phyloP scores from a whole-genome alignment of 2,329 filamentous ascomycete genomes.

The Tricladium varicosporioides region DNA sequence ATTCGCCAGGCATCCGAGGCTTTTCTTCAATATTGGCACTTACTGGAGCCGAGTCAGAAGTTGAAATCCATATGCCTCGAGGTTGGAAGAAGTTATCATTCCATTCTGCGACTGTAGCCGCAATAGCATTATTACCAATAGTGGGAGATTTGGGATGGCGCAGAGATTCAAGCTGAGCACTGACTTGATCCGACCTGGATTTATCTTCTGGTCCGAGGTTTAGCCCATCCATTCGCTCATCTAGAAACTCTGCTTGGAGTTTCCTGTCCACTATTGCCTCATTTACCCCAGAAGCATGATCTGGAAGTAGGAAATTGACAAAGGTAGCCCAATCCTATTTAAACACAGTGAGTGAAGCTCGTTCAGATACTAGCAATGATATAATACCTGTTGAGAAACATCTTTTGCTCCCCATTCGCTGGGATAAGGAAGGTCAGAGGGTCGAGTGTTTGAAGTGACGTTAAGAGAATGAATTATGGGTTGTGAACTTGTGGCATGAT shows the following conservation, averaged over 20 bases:
- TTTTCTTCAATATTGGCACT: slow-evolving; percentile 40
- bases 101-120: slow-evolving; percentile 51
- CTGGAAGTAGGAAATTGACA: slow-evolving; percentile 53
- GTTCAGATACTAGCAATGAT: too few species aligned
- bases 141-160: slow-evolving; percentile 5
- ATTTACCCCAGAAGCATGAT: slow-evolving; percentile 44
- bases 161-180: slow-evolving; percentile 42
- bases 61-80: slow-evolving; percentile 44
- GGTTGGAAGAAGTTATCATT: slow-evolving; percentile 55
- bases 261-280: slow-evolving; percentile 50
- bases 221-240: slow-evolving; percentile 28
- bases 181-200: slow-evolving; percentile 35
- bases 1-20: slow-evolving; percentile 42
- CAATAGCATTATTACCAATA: slow-evolving; percentile 28
- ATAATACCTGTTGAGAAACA: slow-evolving; percentile 39
- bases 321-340: slow-evolving; percentile 56
- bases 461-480: slow-evolving; percentile 16
- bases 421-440: slow-evolving; percentile 25
- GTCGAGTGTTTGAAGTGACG: slow-evolving; percentile 14
- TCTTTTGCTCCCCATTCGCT: slow-evolving; percentile 37
- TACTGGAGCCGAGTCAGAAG: slow-evolving; percentile 42
- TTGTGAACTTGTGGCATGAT: slow-evolving; percentile 30
- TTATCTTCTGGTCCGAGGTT: slow-evolving; percentile 19
- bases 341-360: too few species aligned
- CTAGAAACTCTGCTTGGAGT: slow-evolving; percentile 41